phyloP scores from a whole-genome alignment of 2,329 filamentous ascomycete genomes.

The Colletotrichum musicola region DNA sequence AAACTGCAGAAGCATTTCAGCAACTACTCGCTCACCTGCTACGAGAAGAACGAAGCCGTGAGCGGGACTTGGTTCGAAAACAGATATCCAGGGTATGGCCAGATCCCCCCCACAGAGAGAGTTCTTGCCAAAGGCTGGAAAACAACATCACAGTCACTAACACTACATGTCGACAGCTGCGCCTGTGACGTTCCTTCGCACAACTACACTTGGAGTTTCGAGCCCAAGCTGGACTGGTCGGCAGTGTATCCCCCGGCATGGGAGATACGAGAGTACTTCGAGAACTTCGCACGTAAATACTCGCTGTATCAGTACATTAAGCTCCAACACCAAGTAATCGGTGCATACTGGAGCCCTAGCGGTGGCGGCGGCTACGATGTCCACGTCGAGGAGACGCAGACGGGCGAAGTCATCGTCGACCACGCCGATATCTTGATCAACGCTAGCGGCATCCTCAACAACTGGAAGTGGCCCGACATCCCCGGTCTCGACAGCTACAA shows the following conservation, averaged over 20 bases:
- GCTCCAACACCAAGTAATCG: constrained; percentile 43
- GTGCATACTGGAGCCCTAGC: constrained; percentile 52
- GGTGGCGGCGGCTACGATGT: constrained; percentile 51
- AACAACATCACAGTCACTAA: background rate
- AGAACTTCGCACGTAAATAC: constrained; percentile 55
- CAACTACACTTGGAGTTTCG: constrained; percentile 64
- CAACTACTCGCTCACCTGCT: constrained; percentile 53
- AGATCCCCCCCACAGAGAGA: background rate
- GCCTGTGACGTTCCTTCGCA: constrained; percentile 65
- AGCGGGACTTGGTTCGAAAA: constrained; percentile 69
- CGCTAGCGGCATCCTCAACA: constrained; percentile 61
- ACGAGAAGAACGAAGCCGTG: constrained; percentile 68
- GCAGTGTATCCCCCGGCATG: constrained; percentile 55
- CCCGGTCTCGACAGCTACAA: constrained; percentile 59
- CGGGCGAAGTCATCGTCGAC: constrained; percentile 48
- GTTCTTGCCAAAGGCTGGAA: background rate
- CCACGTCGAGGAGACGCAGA: constrained; percentile 47
- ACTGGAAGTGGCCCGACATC: constrained; percentile 67
- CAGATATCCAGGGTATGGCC: constrained; percentile 53
- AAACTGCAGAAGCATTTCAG: constrained; percentile 59
- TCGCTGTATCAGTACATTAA: constrained; percentile 50
- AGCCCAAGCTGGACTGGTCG: constrained; percentile 70
- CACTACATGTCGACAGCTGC: constrained; percentile 45
- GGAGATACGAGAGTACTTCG: constrained; percentile 62
- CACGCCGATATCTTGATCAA: constrained; percentile 63